These are phyloP conservation scores for Candida sp. DNA, from an alignment of 1,139 yeast genomes.

Conservation along the genomic window DNA sequence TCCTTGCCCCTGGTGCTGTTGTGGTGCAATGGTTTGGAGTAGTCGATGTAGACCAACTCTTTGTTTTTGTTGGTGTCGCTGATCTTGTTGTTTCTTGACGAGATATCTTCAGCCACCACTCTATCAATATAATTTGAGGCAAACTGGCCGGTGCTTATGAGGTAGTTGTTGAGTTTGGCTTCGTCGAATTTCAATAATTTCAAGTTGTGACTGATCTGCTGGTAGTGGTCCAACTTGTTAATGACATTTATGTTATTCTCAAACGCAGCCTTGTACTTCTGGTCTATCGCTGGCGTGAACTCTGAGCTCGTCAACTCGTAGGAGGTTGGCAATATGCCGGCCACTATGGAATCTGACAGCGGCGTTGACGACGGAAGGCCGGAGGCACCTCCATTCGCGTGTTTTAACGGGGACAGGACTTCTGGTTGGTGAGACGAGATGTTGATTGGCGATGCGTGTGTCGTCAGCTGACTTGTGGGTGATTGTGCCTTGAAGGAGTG, in stretches of 20 bases:
- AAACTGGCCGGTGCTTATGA: constrained; percentile 29
- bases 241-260: constrained; percentile 30
- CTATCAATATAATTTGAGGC: constrained; percentile 40
- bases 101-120: constrained; percentile 39
- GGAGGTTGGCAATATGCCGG: constrained; percentile 9
- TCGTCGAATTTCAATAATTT: constrained; percentile 33
- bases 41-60: constrained; percentile 17
- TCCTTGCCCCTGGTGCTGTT: constrained; percentile 30
- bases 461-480: not conserved
- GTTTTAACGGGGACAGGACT: constrained; percentile 2
- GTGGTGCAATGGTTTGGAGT: constrained; percentile 20
- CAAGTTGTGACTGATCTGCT: constrained; percentile 29
- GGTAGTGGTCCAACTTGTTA: constrained; percentile 31
- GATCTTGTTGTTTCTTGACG: constrained; percentile 23
- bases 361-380: not conserved
- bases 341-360: constrained; percentile 9
- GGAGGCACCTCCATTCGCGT: not conserved
- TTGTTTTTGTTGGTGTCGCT: constrained; percentile 20
- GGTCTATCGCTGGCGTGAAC: constrained; percentile 11
- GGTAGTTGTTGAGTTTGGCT: constrained; percentile 25
- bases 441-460: not conserved
- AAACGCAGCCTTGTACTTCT: constrained; percentile 19
- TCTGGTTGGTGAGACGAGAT: not conserved
- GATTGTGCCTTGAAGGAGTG: too few relatives aligned
- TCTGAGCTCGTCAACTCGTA: not conserved